Evolutionary conservation across 306 rosid genomes (phyloP).

Genomic region (Sechiopsis laciniata): DNA sequence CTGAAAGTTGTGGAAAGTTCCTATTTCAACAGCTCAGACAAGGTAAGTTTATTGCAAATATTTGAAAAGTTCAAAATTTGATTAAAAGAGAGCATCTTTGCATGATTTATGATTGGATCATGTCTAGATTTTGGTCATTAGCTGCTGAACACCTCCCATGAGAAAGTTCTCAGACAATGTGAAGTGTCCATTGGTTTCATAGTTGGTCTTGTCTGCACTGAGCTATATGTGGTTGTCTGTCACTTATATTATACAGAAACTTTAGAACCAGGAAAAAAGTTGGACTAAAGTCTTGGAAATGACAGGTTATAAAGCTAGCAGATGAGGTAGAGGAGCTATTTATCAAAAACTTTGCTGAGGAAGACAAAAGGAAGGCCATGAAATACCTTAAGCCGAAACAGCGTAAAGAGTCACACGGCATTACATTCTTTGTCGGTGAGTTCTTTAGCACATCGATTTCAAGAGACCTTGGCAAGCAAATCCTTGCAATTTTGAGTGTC

Average conservation of each 20-base stretch:
- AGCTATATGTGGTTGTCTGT: slow-evolving; percentile 55
- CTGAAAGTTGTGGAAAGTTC: slow-evolving; percentile 92
- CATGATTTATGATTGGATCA: slow-evolving; percentile 33
- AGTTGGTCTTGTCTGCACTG: slow-evolving; percentile 39
- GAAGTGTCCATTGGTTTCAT: slow-evolving; percentile 58
- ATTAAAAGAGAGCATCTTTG: slow-evolving; percentile 18
- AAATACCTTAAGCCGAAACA: slow-evolving; percentile 85
- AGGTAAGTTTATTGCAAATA: slow-evolving; percentile 42
- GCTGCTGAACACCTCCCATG: slow-evolving; percentile 28
- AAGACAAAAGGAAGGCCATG: slow-evolving; percentile 84
- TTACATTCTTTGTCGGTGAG: slow-evolving; percentile 91
- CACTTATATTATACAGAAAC: slow-evolving; percentile 22
- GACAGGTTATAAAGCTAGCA: slow-evolving; percentile 58
- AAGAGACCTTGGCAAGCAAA: slow-evolving; percentile 2
- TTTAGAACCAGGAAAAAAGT: slow-evolving; percentile 14
- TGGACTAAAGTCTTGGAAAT: slow-evolving; percentile 29
- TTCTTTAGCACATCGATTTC: slow-evolving; percentile 14
- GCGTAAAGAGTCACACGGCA: slow-evolving; percentile 71
- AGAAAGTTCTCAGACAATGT: slow-evolving; percentile 49
- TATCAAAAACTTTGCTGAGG: slow-evolving; percentile 55
- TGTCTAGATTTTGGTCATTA: slow-evolving; percentile 47
- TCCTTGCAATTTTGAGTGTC: not conserved
- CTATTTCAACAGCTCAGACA: slow-evolving; percentile 89
- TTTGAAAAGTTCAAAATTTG: slow-evolving; percentile 16
- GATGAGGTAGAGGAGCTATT: slow-evolving; percentile 92